Evolutionary conservation across 2,329 filamentous ascomycete genomes (phyloP).

Genomic region (Fusarium ramigenum): DNA sequence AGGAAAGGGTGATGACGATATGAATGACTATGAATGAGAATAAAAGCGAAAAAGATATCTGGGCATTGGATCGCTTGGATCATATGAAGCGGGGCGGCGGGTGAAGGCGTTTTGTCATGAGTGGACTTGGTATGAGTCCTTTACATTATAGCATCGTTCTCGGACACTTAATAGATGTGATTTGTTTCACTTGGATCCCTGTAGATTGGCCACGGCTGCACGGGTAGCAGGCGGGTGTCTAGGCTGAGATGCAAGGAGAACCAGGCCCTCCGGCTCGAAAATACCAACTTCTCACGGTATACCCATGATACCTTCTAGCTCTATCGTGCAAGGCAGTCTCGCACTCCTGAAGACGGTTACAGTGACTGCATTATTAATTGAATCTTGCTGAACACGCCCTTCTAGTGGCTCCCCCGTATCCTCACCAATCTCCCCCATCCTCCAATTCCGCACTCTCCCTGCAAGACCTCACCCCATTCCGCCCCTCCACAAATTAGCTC

Average conservation of each 20-base stretch:
- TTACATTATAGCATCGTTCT: slow-evolving; percentile 2
- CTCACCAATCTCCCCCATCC: not conserved
- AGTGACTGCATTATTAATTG: not conserved
- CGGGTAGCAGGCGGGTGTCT: not conserved
- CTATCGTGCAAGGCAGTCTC: not conserved
- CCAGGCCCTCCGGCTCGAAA: not conserved
- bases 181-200: slow-evolving; percentile 8
- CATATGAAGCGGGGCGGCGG: not conserved
- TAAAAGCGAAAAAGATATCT: slow-evolving; percentile 3
- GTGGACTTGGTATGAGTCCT: slow-evolving; percentile 6
- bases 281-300: not conserved
- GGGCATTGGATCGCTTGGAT: not conserved
- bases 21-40: slow-evolving; percentile 4
- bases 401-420: not conserved
- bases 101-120: slow-evolving; percentile 27
- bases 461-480: not conserved
- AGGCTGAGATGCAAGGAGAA: not conserved
- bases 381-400: not conserved
- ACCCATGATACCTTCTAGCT: no score
- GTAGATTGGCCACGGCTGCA: not conserved
- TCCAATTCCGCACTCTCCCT: slow-evolving; percentile 15
- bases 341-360: no score
- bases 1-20: slow-evolving; percentile 5
- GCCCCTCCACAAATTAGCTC: slow-evolving; percentile 16
- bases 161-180: slow-evolving; percentile 4